These are phyloP conservation scores for Clonostachys solani DNA, from an alignment of 2,329 filamentous ascomycete genomes.

Conservation along the genomic window DNA sequence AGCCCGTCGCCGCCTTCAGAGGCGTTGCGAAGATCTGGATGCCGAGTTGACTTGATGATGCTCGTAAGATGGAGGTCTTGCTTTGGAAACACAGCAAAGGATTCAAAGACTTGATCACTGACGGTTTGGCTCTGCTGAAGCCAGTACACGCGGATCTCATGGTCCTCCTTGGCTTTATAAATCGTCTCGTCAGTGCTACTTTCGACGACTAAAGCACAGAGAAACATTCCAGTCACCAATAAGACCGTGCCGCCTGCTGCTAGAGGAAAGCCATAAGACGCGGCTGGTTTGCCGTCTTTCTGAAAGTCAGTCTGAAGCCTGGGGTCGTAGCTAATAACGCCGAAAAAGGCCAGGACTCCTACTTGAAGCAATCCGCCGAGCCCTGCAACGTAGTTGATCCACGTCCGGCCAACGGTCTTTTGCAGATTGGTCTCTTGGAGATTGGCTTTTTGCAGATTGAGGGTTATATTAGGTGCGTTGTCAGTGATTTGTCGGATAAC, in stretches of 20 bases:
- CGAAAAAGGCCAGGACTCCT: background rate
- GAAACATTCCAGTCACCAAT: slow-evolving; percentile 15
- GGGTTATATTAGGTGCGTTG: no score
- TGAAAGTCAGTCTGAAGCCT: background rate
- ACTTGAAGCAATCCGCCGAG: background rate
- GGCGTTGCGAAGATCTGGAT: no score
- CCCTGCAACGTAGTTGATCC: background rate
- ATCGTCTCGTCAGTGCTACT: slow-evolving; percentile 16
- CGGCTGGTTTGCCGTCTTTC: background rate
- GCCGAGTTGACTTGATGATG: no score
- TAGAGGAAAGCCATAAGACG: background rate
- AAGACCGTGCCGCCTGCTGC: background rate
- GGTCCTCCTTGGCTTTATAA: no score
- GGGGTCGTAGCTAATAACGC: background rate
- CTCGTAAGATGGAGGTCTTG: no score
- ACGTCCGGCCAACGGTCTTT: background rate
- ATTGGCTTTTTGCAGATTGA: no score
- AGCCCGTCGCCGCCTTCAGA: no score
- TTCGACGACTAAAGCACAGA: slow-evolving; percentile 24
- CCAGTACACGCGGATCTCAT: no score
- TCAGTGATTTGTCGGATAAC: no score
- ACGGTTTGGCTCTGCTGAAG: no score
- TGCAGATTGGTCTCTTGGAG: background rate
- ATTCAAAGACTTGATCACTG: no score
- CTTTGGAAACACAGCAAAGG: no score